Base-by-base conservation (phyloP, 495 filamentous ascomycete genomes). In the Evansstolkia leycettana region DNA sequence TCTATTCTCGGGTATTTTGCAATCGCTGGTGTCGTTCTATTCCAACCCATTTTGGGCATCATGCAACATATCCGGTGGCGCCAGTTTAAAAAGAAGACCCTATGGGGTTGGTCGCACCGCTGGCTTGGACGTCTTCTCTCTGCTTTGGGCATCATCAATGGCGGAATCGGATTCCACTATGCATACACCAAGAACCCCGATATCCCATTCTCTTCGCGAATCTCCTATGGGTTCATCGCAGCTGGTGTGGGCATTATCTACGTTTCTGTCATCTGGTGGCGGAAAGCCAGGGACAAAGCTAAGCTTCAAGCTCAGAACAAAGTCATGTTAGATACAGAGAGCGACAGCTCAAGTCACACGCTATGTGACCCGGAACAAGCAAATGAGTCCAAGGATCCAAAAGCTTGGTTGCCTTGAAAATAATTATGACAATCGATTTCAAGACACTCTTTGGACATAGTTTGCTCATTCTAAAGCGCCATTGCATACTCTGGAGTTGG, bases 51-150 rank as follows among this genome's bases (percentile, higher is more conserved):
- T 5, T 53, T 78, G 15, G 81, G 79, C 20, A 54, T 67, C n/a
- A 16, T 78, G 7, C 80, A 84, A 41, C 81, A 84, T 47, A 40
- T 52, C n/a, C 53, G 67, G 34, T 82, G 54, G 46, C 28, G 61
- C 24, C 65, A 64, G 40, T 46, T 57, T 3, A 45, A 58, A 17
- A 29, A 40, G 13, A 70, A 70, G 2, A 70, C 65, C n/a, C 5
- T 62, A 7, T 57, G 75, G 48, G 70, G 67, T 11, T 45, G 71
- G 19, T 56, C 88, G 17, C 87, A 94, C 53, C 75, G 87, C 28
- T 94, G 83, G 82, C 75, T 93, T 40, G 87, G 86, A 11, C 78
- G 87, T 14, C 70, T 89, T 14, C 70, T 85, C 8, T 71, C 77
- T 25, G 57, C 53, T 5, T 38, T 80, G 17, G 81, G 72, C 3